Evolutionary conservation across 106 monocot species (phyloP).

Genomic region (Dendrobium chrysotoxum): DNA sequence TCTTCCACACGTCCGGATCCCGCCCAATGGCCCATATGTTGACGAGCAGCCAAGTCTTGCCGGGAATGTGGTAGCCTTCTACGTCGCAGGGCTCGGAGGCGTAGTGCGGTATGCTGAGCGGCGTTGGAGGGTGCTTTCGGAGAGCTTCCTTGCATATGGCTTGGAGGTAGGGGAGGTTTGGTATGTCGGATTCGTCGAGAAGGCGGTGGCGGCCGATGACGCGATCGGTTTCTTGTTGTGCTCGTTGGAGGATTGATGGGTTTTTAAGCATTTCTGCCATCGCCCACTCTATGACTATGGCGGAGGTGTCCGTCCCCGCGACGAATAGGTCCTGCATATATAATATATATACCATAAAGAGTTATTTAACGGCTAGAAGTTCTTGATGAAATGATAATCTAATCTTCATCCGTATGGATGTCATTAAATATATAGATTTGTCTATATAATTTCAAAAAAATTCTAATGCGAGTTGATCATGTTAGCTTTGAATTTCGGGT

Average conservation of each 20-base stretch:
- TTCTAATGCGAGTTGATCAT: too few species aligned
- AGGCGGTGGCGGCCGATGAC: constrained; percentile 10
- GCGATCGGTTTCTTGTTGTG: constrained; percentile 10
- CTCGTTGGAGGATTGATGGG: neutral
- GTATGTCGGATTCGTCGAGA: constrained; percentile 28
- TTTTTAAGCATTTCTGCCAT: constrained; percentile 18
- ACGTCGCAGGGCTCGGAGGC: constrained; percentile 15
- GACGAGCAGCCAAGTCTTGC: constrained; percentile 14
- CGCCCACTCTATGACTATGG: constrained; percentile 19
- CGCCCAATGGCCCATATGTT: constrained; percentile 42
- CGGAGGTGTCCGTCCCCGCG: constrained; percentile 16
- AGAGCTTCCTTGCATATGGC: constrained; percentile 33
- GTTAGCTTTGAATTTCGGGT: too few species aligned
- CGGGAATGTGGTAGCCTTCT: constrained; percentile 26
- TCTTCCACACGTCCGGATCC: constrained; percentile 30
- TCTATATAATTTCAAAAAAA: too few species aligned
- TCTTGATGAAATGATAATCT: too few species aligned
- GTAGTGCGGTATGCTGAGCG: constrained; percentile 28
- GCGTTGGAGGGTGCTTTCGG: constrained; percentile 28
- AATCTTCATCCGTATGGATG: neutral
- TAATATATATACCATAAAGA: too few species aligned
- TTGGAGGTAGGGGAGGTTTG: constrained; percentile 27
- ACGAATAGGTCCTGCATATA: constrained; percentile 12
- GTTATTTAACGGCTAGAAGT: too few species aligned
- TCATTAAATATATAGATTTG: too few species aligned